Evolutionary conservation across 108 stramenopile species (phyloP).

Genomic region (Asterionellopsis glacialis): DNA sequence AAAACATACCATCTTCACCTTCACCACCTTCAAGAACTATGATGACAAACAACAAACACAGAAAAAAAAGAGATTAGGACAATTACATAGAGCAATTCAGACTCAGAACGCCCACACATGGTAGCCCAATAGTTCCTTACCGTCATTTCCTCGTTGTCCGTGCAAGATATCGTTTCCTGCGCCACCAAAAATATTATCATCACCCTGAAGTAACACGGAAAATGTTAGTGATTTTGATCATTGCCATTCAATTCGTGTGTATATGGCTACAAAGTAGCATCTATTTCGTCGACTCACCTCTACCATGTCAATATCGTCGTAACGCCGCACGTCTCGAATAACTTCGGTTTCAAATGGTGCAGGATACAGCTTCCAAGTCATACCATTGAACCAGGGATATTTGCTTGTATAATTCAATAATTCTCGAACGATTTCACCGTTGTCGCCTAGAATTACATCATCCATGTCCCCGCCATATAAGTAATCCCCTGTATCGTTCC

Average conservation of each 20-base stretch:
- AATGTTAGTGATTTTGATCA: no score
- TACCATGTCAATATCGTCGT: conserved; percentile 24
- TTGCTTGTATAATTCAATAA: background rate
- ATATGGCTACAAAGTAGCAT: background rate
- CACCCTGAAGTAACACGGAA: background rate
- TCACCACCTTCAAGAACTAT: conserved; percentile 1
- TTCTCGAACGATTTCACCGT: conserved; percentile 24
- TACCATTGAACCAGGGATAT: conserved; percentile 16
- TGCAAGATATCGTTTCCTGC: conserved; percentile 22
- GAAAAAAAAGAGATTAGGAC: no score
- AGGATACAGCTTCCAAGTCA: conserved; percentile 15
- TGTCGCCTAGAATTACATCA: conserved; percentile 29
- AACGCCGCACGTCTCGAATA: conserved; percentile 19
- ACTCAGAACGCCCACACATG: no score
- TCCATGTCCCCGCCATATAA: conserved; percentile 12
- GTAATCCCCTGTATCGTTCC: conserved; percentile 15
- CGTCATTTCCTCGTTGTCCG: conserved; percentile 24
- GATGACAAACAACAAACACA: background rate
- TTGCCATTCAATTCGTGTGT: no score
- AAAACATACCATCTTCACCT: conserved; percentile 9
- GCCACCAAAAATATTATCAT: conserved; percentile 14
- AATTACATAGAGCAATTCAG: no score
- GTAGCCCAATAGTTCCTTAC: background rate
- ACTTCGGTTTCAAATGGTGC: conserved; percentile 18
- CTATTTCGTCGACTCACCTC: background rate